Evolutionary conservation across 768 basidiomycete genomes (phyloP).

Genomic region (Cystofilobasidium ferigula): DNA sequence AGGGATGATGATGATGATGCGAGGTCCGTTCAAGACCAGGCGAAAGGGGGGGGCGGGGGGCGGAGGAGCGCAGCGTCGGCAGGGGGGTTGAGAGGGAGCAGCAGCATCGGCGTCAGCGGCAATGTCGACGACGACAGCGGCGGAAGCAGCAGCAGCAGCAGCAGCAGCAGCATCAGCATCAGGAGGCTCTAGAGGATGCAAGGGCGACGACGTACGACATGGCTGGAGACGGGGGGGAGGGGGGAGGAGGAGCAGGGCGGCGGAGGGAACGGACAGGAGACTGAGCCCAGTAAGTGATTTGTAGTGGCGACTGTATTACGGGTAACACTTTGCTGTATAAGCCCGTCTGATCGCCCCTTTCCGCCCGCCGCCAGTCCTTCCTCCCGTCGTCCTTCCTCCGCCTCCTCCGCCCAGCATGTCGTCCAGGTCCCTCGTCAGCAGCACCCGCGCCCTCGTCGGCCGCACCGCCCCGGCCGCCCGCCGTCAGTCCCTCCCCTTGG

Average conservation of each 20-base stretch:
- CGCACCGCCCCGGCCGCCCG: not conserved
- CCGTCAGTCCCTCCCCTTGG: not conserved
- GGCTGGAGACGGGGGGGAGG: not conserved
- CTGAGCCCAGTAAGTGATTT: too few relatives aligned
- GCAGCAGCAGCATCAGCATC: too few relatives aligned
- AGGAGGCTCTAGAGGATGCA: too few relatives aligned
- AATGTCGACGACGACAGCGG: too few relatives aligned
- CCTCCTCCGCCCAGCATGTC: not conserved
- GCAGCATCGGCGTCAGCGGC: too few relatives aligned
- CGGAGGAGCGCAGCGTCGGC: not conserved
- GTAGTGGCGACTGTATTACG: too few relatives aligned
- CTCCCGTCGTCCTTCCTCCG: not conserved
- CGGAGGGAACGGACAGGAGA: not conserved
- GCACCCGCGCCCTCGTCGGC: not conserved
- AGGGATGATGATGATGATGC: not conserved
- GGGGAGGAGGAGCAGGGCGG: not conserved
- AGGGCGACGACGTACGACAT: not conserved
- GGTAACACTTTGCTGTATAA: too few relatives aligned
- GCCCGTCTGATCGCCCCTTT: too few relatives aligned
- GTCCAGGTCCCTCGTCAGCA: slow-evolving; percentile 3
- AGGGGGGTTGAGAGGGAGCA: not conserved
- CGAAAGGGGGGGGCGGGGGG: not conserved
- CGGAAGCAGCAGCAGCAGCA: too few relatives aligned
- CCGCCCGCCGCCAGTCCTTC: not conserved
- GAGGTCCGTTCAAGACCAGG: not conserved